A percentile compares a stretch with the other conserved stretches of the same genome.
Evolutionary conservation across 257 asterid genomes (phyloP).

Genomic region (Solanum arcanum): DNA sequence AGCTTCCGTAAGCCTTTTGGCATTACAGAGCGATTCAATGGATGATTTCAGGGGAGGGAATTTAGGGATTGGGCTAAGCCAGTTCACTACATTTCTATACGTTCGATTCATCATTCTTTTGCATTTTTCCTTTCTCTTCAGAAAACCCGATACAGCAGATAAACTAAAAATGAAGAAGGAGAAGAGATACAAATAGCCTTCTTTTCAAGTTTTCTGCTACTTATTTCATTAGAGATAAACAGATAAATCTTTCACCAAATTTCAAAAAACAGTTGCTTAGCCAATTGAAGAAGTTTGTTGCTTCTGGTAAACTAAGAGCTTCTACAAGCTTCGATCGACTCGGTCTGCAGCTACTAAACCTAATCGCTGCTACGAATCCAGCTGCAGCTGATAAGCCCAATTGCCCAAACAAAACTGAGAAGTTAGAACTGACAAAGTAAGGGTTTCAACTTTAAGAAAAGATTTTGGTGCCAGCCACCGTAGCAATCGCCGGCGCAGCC

Average conservation of each 20-base stretch:
- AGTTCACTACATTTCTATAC: background rate
- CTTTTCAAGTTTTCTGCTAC: background rate
- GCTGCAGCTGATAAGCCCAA: background rate
- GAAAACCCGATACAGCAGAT: background rate
- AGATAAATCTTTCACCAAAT: constrained; percentile 52
- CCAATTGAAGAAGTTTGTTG: constrained; percentile 60
- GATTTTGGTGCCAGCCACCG: background rate
- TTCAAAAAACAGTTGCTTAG: constrained; percentile 46
- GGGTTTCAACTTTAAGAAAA: background rate
- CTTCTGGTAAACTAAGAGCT: constrained; percentile 49
- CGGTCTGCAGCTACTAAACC: constrained; percentile 21
- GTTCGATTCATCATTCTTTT: background rate
- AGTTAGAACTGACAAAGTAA: background rate
- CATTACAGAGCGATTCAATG: background rate
- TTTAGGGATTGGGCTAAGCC: background rate
- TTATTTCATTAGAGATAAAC: constrained; percentile 54
- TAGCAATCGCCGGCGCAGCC: background rate
- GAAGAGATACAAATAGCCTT: background rate
- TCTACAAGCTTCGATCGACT: constrained; percentile 33
- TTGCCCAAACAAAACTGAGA: background rate
- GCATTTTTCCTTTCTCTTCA: background rate
- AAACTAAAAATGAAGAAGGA: background rate
- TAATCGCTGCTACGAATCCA: background rate
- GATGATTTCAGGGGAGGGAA: background rate
- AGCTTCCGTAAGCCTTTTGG: background rate